These are phyloP conservation scores for Geotrichum reessii DNA, from an alignment of 1,139 yeast species.

Conservation along the genomic window DNA sequence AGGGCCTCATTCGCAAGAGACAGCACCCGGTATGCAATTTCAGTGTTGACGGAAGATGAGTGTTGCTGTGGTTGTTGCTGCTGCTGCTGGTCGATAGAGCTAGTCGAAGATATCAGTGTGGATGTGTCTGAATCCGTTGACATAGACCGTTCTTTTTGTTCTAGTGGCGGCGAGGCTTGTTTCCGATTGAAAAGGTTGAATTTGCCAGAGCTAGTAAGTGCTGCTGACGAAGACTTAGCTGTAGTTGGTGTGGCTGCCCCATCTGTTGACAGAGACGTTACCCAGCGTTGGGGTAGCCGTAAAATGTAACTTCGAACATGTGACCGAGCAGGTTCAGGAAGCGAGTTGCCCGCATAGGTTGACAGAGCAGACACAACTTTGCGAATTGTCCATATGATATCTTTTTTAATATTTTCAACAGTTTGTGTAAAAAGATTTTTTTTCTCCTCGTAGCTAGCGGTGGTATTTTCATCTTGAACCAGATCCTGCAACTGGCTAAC, in stretches of 20 bases:
- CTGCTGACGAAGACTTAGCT: not conserved
- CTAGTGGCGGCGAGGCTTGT: not conserved
- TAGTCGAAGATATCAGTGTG: not conserved
- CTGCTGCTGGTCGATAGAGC: not conserved
- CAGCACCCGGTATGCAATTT: constrained; percentile 62
- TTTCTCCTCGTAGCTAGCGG: constrained; percentile 35
- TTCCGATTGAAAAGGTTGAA: not conserved
- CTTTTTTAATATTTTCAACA: constrained; percentile 56
- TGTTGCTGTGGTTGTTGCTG: not conserved
- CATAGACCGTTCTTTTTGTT: not conserved
- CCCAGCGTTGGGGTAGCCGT: constrained; percentile 66
- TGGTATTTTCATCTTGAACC: constrained; percentile 37
- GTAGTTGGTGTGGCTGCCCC: constrained; percentile 13
- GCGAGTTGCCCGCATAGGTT: constrained; percentile 67
- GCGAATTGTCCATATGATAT: constrained; percentile 81
- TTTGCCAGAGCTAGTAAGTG: not conserved
- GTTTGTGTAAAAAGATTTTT: constrained; percentile 26
- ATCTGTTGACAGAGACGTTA: constrained; percentile 30
- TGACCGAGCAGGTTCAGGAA: constrained; percentile 79
- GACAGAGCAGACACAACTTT: constrained; percentile 83
- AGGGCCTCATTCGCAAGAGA: constrained; percentile 83
- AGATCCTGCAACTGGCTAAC: constrained; percentile 50
- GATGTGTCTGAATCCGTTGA: not conserved
- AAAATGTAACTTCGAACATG: constrained; percentile 77
- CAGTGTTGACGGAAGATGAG: constrained; percentile 29